These are phyloP conservation scores for Domatiomyces catenatus DNA, from an alignment of 2,329 filamentous ascomycete species.

Conservation along the genomic window DNA sequence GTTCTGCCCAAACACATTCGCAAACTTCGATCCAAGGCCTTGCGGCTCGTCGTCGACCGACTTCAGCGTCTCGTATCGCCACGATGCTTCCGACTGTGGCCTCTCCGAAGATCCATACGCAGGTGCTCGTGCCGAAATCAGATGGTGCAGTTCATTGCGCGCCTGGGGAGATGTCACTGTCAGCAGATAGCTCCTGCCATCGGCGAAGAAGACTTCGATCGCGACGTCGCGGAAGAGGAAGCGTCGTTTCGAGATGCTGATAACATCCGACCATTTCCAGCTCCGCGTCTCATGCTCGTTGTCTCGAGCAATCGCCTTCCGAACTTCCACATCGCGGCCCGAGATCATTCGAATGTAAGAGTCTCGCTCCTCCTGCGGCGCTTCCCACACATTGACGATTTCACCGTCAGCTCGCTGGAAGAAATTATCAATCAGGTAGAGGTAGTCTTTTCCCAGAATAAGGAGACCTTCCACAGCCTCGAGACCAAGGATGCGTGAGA, in stretches of 20 bases:
- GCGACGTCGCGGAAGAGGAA: constrained; percentile 93
- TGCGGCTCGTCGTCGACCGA: constrained; percentile 48
- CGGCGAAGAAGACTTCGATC: constrained; percentile 94
- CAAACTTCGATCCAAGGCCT: constrained; percentile 72
- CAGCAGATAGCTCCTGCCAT: constrained; percentile 85
- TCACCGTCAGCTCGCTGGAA: constrained; percentile 91
- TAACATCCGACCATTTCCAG: constrained; percentile 89
- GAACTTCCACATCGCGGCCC: constrained; percentile 50
- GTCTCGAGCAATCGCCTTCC: constrained; percentile 31
- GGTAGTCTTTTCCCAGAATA: constrained; percentile 76
- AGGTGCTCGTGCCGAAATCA: constrained; percentile 62
- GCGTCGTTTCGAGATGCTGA: constrained; percentile 87
- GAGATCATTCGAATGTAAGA: constrained; percentile 91
- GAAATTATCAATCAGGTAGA: constrained; percentile 93
- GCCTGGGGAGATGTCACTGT: constrained; percentile 60
- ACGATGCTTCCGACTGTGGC: constrained; percentile 70
- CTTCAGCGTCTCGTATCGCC: constrained; percentile 76
- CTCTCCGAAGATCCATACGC: constrained; percentile 50
- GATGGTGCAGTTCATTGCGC: constrained; percentile 66
- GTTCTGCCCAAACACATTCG: constrained; percentile 74
- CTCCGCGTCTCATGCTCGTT: constrained; percentile 68
- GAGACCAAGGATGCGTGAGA: constrained; percentile 82
- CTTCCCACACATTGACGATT: constrained; percentile 92
- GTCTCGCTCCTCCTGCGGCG: constrained; percentile 79
- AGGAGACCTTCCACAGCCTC: constrained; percentile 88